Evolutionary conservation across 2,329 filamentous ascomycete genomes (phyloP), one percentile per base, ranked within the genome.

Genomic region (Pseudogymnoascus sp.): DNA sequence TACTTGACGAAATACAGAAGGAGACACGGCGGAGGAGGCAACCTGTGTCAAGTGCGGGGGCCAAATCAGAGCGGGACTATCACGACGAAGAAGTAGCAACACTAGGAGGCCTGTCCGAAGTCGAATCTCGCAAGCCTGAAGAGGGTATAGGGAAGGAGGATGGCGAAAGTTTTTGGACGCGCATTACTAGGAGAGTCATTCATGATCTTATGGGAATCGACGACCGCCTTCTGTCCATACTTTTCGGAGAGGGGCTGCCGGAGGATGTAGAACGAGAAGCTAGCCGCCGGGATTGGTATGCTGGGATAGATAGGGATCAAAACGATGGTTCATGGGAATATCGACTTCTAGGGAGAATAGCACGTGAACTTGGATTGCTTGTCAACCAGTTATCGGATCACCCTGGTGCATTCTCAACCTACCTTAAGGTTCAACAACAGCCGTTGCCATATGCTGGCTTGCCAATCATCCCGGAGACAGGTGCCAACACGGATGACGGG

Each of bases 191-290:
- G 65, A 91, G 88, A 71, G 89, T 98, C 28, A 92, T 99, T 69
- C 85, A 87, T 62, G 92, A 97, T 73, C 78, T 99, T 48, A 90
- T 98, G 73, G 93, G 93, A 7, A 90, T 99, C 63, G 93, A 98
- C 70, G 92, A 97, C 67, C 84, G 85, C 61, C 80, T 95, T 19
- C 82, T 99, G 7, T 90, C 90, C 0, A 87, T 97, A 61, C 87
- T 99, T 7, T 88, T 98, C 64, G 95, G 95, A 11, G 92, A 97
- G 74, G 79, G 85, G 2, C 77, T 96, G 23, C 86, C 87, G 2
- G 78, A 77, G 64, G 66, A 71, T 54, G 8, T 62, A 45, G n/a
- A 68, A 41, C 13, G 25, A 43, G 51, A 57, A 57, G 51, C 51
- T 19, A 16, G 8, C 10, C n/a, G 10, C 51, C 19, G 51, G 10